Evolutionary conservation across 352 stramenopile genomes (phyloP).

Genomic region (Phytophthora colocasiae): DNA sequence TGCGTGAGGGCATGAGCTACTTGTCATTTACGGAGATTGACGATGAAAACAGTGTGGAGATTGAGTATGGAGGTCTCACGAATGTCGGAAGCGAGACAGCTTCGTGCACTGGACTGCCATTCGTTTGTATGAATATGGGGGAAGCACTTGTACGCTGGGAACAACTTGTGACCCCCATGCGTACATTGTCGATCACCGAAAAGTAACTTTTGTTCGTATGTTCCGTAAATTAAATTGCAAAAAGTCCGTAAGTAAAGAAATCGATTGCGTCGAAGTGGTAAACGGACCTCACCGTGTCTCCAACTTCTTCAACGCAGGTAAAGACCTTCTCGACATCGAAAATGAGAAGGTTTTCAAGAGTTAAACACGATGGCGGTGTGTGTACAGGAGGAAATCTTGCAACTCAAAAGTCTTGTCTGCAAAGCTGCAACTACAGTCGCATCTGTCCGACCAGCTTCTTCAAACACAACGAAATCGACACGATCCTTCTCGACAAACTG

Average conservation of each 20-base stretch:
- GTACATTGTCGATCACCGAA: conserved; percentile 34
- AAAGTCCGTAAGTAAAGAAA: conserved; percentile 2
- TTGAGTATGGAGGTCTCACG: conserved; percentile 47
- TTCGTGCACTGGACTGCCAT: conserved; percentile 32
- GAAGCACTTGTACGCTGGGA: conserved; percentile 46
- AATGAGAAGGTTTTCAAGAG: no score
- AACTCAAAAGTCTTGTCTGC: no score
- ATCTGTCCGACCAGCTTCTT: neutral
- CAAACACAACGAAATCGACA: conserved; percentile 5
- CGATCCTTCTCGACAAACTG: neutral
- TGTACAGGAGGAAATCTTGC: no score
- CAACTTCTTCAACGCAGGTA: no score
- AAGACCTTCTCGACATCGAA: neutral
- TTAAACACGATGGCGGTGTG: no score
- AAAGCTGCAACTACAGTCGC: neutral
- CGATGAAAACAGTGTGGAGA: conserved; percentile 40
- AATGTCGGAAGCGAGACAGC: conserved; percentile 38
- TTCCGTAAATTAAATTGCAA: conserved; percentile 23
- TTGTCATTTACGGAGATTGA: conserved; percentile 51
- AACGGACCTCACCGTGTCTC: conserved; percentile 2
- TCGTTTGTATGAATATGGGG: conserved; percentile 41
- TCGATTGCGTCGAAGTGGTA: conserved; percentile 1
- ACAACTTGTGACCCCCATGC: conserved; percentile 39
- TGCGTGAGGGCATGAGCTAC: conserved; percentile 46
- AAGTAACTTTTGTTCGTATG: conserved; percentile 12